Evolutionary conservation across 139 green algal species (phyloP).

Genomic region (Chlamydomonas eustigma): DNA sequence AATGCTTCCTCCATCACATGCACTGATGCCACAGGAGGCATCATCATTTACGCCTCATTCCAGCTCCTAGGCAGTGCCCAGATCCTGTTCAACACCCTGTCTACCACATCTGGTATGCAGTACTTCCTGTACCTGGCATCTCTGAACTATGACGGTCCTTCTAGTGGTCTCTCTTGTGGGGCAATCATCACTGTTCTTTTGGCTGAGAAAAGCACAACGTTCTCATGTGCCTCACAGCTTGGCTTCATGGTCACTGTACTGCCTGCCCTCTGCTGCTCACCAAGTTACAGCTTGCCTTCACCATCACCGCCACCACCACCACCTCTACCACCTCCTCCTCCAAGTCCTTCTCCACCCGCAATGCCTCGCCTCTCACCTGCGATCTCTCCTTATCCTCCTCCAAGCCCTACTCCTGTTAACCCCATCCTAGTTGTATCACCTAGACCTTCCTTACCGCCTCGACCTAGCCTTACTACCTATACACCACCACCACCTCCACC

Average conservation of each 20-base stretch:
- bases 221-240: neutral
- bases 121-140: neutral
- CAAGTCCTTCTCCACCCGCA: neutral
- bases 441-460: neutral
- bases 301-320: neutral
- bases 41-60: slow-evolving; percentile 2
- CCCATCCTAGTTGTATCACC: neutral
- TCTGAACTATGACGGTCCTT: neutral
- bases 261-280: neutral
- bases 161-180: neutral
- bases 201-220: neutral
- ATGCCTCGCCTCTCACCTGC: neutral
- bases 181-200: neutral
- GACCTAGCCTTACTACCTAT: neutral
- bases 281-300: neutral
- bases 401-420: neutral
- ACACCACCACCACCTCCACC: neutral
- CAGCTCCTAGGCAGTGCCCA: neutral
- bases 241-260: neutral
- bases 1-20: neutral
- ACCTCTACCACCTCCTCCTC: neutral
- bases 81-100: neutral
- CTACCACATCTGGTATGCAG: neutral
- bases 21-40: neutral
- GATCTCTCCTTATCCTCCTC: neutral